These are phyloP conservation scores for Agastache rugosa DNA, from an alignment of 257 asterid species.

Conservation along the genomic window DNA sequence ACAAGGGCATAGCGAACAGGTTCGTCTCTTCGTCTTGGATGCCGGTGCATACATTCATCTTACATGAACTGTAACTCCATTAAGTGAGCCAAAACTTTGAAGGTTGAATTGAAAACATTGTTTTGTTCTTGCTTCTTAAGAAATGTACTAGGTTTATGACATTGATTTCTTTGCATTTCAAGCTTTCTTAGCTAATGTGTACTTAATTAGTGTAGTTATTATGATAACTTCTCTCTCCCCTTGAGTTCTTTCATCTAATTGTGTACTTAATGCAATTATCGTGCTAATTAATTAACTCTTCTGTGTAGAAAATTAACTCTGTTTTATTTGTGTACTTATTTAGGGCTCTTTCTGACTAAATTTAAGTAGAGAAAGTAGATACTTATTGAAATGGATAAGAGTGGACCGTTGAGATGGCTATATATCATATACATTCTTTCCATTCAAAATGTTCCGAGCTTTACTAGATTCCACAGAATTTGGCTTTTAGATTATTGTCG, in stretches of 20 bases:
- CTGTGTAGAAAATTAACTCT: background rate
- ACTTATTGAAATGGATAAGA: background rate
- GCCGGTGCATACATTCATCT: background rate
- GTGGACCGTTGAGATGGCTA: background rate
- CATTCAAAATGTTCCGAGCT: background rate
- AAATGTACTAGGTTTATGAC: background rate
- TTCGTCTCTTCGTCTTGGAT: conserved; percentile 26
- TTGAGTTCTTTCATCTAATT: background rate
- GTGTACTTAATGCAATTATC: background rate
- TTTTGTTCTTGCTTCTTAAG: background rate
- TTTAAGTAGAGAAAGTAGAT: background rate
- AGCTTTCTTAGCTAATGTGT: conserved; percentile 2
- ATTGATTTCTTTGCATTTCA: background rate
- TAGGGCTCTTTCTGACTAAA: background rate
- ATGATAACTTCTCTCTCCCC: background rate
- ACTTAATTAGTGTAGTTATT: background rate
- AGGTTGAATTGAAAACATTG: background rate
- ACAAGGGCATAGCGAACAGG: conserved; percentile 97
- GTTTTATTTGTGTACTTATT: background rate
- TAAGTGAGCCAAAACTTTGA: background rate
- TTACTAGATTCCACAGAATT: background rate
- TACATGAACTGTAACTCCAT: background rate
- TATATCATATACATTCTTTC: background rate
- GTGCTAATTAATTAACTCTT: background rate
- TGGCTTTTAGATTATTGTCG: background rate